Base-by-base conservation (phyloP, 2,329 filamentous ascomycete species). In the Alternaria viburni region DNA sequence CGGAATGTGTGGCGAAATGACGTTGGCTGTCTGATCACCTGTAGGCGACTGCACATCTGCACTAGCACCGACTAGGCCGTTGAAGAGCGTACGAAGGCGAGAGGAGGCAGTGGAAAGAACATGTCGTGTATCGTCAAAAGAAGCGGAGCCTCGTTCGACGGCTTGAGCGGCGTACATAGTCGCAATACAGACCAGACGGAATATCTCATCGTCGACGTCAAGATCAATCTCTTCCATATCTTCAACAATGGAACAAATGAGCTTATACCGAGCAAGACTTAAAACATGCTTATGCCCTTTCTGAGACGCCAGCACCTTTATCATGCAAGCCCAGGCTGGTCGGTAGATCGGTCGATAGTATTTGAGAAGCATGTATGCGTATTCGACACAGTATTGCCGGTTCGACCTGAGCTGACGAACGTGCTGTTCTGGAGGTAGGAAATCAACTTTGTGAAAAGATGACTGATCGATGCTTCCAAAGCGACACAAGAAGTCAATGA, bases 1-100 rank as follows among this genome's bases (percentile, higher is more conserved):
- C 11, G 89, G 80, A 12, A 81, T 75, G 41, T 82, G 78, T 8
- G 84, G 77, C 2, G 86, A 75, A 8, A 76, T 51, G 9, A 25
- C 19, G 45, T 54, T 23, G 11, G 25, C 17, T 17, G 51, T 41
- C 7, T 45, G 44, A 23, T 41, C 23, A 36, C 15, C 21, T 5
- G 30, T 26, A 28, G 15, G 44, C 57, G 59, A 44, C 8, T 70
- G 58, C 19, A 59, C 57, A 10, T 74, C 69, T 28, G 59, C 44
- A 32, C 68, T 65, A 15, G 68, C 65, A 49, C 67, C 69, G 17
- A 76, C 67, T 10, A 79, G 56, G 26, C 45, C 61, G 45, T 71
- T 70, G 63, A 79, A 79, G 4, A 74, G 55, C 4, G 60, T 68
- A 12, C 77, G 72, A 10, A 78, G 66, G 26, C 69, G 69, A 9